Evolutionary conservation across 169 alveolate genomes (phyloP).

Genomic region (Eimeria falciformis): DNA sequence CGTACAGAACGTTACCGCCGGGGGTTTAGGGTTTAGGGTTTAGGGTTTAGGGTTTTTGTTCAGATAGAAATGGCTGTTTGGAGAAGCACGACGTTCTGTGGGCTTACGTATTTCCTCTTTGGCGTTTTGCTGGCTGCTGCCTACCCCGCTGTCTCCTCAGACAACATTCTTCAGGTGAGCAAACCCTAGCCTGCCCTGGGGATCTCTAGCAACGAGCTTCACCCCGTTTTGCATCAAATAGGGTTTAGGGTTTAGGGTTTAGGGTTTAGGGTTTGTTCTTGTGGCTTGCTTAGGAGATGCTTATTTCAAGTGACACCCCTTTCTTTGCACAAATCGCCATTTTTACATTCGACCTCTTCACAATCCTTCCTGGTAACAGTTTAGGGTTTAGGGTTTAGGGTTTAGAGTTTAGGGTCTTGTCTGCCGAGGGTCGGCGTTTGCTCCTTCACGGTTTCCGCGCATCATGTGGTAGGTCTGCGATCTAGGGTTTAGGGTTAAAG

Average conservation of each 20-base stretch:
- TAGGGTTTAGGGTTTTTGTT: background rate
- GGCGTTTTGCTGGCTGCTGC: slow-evolving; percentile 58
- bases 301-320: background rate
- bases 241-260: too few relatives aligned
- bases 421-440: too few relatives aligned
- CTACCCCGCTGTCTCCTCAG: slow-evolving; percentile 50
- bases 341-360: slow-evolving; percentile 32
- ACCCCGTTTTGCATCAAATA: too few relatives aligned
- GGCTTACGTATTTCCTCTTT: slow-evolving; percentile 54
- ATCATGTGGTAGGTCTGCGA: too few relatives aligned
- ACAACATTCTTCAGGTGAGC: slow-evolving; percentile 57
- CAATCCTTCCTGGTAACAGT: slow-evolving; percentile 46
- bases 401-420: too few relatives aligned
- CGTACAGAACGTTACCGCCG: background rate
- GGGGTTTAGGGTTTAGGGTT: background rate
- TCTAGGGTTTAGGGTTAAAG: too few relatives aligned
- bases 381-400: too few relatives aligned
- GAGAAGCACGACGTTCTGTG: slow-evolving; percentile 36
- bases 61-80: slow-evolving; percentile 64
- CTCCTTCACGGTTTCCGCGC: too few relatives aligned
- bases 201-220: background rate
- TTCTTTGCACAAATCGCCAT: slow-evolving; percentile 14
- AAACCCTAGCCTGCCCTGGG: background rate
- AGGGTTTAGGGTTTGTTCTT: too few relatives aligned
- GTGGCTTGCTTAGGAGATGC: slow-evolving; percentile 26